These are phyloP conservation scores for Blastosporella zonata DNA, from an alignment of 1,284 basidiomycete species.

Conservation along the genomic window DNA sequence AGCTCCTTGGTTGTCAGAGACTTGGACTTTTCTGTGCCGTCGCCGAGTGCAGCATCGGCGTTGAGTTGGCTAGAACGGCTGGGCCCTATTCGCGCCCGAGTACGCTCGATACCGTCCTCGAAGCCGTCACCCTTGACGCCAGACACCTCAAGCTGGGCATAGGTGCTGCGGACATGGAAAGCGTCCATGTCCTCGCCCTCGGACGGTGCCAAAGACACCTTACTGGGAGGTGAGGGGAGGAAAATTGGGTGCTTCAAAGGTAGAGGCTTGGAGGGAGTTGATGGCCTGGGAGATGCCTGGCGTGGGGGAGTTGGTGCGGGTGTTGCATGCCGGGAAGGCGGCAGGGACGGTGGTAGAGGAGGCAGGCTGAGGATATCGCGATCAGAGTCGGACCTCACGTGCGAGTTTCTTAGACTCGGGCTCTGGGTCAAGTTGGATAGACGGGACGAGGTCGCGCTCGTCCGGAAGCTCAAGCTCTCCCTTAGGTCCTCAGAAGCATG, in stretches of 20 bases:
- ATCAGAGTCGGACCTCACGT: constrained; percentile 10
- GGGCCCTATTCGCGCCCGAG: constrained; percentile 74
- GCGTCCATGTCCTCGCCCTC: constrained; percentile 83
- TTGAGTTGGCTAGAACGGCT: constrained; percentile 58
- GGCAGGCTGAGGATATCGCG: constrained; percentile 30
- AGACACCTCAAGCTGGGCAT: constrained; percentile 78
- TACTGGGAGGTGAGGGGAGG: constrained; percentile 44
- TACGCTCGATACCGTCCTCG: constrained; percentile 88
- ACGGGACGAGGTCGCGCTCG: constrained; percentile 13
- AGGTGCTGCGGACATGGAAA: constrained; percentile 85
- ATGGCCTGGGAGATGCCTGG: constrained; percentile 23
- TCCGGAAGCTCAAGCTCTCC: constrained; percentile 10
- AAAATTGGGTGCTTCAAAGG: constrained; percentile 36
- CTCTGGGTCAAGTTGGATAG: constrained; percentile 6
- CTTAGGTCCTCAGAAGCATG: constrained; percentile 11
- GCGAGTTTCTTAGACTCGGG: constrained; percentile 19
- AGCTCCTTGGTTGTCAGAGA: constrained; percentile 65
- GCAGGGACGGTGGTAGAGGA: constrained; percentile 30
- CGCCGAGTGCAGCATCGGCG: constrained; percentile 52
- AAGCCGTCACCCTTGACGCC: constrained; percentile 92
- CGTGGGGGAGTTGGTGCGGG: constrained; percentile 34
- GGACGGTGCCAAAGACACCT: constrained; percentile 60
- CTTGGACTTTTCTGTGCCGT: constrained; percentile 54
- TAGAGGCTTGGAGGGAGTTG: constrained; percentile 21
- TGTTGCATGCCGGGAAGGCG: constrained; percentile 22